Evolutionary conservation across 1,284 basidiomycete genomes (phyloP), one percentile per base, ranked within the genome.

Genomic region (Pseudozyma pruni): DNA sequence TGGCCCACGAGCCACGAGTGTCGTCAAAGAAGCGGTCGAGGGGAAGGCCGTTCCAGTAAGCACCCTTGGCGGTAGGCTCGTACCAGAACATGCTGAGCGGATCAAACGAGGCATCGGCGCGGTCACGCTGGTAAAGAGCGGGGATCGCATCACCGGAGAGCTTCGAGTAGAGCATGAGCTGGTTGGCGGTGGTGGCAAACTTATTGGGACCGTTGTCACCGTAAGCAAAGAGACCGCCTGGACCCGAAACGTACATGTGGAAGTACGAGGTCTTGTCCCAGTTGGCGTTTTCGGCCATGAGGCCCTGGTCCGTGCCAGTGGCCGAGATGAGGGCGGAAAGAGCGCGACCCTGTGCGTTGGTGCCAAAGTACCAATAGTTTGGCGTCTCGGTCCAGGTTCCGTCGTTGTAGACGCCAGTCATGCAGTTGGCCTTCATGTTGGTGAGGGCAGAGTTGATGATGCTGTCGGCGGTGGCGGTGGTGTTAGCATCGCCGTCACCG

Each of bases 11-110:
- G 17, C 76, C 75, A 32, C 53, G 33, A 74, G 90, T 89, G 37
- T 87, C 83, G 71, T 78, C 43, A 75, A 88, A 85, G 84, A 94
- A 98, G 86, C 89, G 89, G 84, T 98, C 95, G 43, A 98, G 87
- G 2, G 90, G 83, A 41, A 90, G 84, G 44, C 89, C 89, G 80
- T 94, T 89, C 94, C 93, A 98, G 87, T 91, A 98, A 44, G 92
- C 92, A 56, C 95, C 95, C 17, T 86, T 84, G 45, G 89, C 87
- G 5, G 88, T 85, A 11, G 93, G 89, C 82, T 97, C 87, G 83
- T 98, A 98, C 93, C 93, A 98, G 86, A 98, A 95, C 92, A 98
- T 94, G 79, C 89, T 89, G 88, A 90, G 93, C 0, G 95, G 95
- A 71, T 98, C 95, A 9, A 69, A 70, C 1, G 93, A 90, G 78